phyloP scores from a whole-genome alignment of 352 stramenopile species.

The Pythium coloratum region DNA sequence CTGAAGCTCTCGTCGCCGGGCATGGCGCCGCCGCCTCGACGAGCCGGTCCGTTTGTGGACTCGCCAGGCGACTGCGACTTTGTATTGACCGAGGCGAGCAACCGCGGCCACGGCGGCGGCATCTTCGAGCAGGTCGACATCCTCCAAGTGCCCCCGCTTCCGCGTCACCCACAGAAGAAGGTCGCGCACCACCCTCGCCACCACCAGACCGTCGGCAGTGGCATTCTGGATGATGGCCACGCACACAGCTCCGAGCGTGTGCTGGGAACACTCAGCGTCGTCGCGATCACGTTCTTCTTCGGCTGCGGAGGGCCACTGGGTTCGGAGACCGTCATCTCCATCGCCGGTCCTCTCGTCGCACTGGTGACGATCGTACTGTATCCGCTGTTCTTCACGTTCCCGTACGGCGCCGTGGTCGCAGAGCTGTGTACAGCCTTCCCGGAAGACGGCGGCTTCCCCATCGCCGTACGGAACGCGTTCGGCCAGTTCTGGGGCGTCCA shows the following conservation, averaged over 20 bases:
- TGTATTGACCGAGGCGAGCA: conserved; percentile 9
- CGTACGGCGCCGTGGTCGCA: conserved; percentile 85
- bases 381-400: conserved; percentile 81
- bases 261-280: conserved; percentile 19
- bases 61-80: conserved; percentile 11
- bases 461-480: conserved; percentile 84
- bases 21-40: background rate
- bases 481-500: conserved; percentile 64
- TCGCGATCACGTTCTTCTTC: conserved; percentile 35
- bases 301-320: conserved; percentile 34
- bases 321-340: conserved; percentile 19
- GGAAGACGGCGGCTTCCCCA: conserved; percentile 64
- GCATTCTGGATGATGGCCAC: background rate
- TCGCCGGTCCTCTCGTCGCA: conserved; percentile 41
- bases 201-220: background rate
- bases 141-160: conserved; percentile 1
- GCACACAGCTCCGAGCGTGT: conserved; percentile 4
- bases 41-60: background rate
- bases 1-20: conserved; percentile 12
- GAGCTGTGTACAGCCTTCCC: conserved; percentile 83
- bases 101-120: background rate
- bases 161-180: background rate
- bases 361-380: conserved; percentile 77
- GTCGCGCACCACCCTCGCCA: background rate
- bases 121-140: conserved; percentile 13